Base-by-base conservation (phyloP, 2,329 filamentous ascomycete species). In the Cladophialophora psammophila region DNA sequence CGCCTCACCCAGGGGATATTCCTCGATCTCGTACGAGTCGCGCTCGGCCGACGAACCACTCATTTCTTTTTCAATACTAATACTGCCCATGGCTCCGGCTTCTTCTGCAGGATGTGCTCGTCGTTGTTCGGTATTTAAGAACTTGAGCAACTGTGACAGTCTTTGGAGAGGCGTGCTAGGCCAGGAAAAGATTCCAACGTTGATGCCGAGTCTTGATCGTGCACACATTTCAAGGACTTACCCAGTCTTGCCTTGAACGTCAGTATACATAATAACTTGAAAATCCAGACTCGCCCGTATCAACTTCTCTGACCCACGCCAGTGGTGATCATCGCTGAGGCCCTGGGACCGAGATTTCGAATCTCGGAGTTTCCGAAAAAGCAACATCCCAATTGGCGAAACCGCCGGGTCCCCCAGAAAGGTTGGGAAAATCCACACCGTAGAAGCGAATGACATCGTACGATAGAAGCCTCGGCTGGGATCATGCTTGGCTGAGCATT, bases 1-100 rank as follows among this genome's bases (percentile, higher is more conserved):
- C 5, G 50, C 42, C 31, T n/a, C 32, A 32, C 58, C 58, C 35
- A 60, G 6, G 10, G 58, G 58, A 5, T 48, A 20, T 18, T 60
- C 42, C 35, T n/a, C 13, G 38, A 59, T 42, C 38, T 42, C 10
- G 38, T 42, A 42, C 38, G 38, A 42, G 38, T 42, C 38, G 12
- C 38, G 38, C 38, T 42, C 38, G 38, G 38, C 15, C 38, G 38
- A 15, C 38, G 12, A 13, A 42, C 38, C 38, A 42, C 15, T 15
- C 38, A 42, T 13, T 42, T 42, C 38, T 5, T 42, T 42, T 15
- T 42, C 38, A 10, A 42, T n/a, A 12, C 38, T 42, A 15, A 42
- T 42, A 10, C 38, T 42, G 10, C 38, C 38, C 38, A 42, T 42
- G 38, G 38, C 12, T 1, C 15, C 12, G 38, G 10, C 15, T 42